Base-by-base conservation (phyloP, 805 yeast genomes). In the Ogataea saltuana region DNA sequence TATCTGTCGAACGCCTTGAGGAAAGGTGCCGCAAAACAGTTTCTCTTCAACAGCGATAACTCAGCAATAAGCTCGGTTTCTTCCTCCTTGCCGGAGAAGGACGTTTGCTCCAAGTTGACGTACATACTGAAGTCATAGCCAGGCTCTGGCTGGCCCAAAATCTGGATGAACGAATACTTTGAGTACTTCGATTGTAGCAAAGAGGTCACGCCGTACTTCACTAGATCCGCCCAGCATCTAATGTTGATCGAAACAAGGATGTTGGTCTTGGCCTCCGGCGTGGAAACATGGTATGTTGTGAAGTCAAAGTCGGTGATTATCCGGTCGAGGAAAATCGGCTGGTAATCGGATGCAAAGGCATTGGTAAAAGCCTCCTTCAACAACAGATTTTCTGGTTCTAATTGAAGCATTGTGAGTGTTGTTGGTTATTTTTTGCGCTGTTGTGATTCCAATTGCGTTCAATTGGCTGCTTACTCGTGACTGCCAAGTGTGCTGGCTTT, bases 221-320 rank as follows among this genome's bases (percentile, higher is more conserved):
- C 69, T 54, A 88, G 72, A 57, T 88, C 96, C 15, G 67, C 64
- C 83, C 85, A 88, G 56, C 95, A 84, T 63, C 83, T 85, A 63
- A 88, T 78, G 50, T 75, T 78, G 40, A 88, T 71, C 18, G 93
- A 84, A 19, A 88, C 68, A 50, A 85, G 69, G 45, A 88, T 66
- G 61, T 76, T 59, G 26, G 81, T 64, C 68, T 84, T 87, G 47
- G 80, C 72, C 53, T 82, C 89, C 2, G 90, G 87, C n/a, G 95
- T 91, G 36, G 96, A 84, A 48, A 93, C 72, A 65, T 91, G 98
- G 67, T 86, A 90, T 22, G 93, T 86, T 38, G 97, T 95, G 69
- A 88, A 88, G 66, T 93, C 99, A 57, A 93, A 93, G 70, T 93
- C 99, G 29, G 95, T 83, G 50, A 93, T 79, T 49, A 91, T 81